Evolutionary conservation across 768 basidiomycete species (phyloP).

Genomic region (Rhodotorula sphaerocarpa): DNA sequence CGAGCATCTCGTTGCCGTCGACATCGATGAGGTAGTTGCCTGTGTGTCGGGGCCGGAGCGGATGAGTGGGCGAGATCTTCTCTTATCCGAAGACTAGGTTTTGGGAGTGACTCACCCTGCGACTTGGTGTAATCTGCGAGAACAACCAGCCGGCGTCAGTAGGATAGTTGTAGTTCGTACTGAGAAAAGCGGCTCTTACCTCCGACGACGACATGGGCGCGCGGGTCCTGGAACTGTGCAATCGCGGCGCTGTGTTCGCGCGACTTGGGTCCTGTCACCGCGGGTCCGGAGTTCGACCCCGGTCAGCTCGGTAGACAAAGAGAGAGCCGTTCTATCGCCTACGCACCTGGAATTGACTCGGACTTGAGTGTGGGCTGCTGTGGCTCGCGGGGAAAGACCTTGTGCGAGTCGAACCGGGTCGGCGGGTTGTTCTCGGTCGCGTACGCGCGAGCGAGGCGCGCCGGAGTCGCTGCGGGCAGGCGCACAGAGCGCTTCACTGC

Average conservation of each 20-base stretch:
- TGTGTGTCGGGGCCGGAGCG: slow-evolving; percentile 9
- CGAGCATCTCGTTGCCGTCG: slow-evolving; percentile 46
- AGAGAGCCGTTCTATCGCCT: too few species aligned
- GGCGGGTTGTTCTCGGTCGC: neutral
- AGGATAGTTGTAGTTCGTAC: too few species aligned
- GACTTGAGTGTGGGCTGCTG: slow-evolving; percentile 2
- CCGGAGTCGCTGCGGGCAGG: neutral
- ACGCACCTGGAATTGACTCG: slow-evolving; percentile 1
- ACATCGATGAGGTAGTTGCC: slow-evolving; percentile 47
- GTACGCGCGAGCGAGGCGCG: neutral
- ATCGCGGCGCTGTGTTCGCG: slow-evolving; percentile 13
- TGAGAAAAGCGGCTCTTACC: neutral
- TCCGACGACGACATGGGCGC: slow-evolving; percentile 41
- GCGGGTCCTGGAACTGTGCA: slow-evolving; percentile 39
- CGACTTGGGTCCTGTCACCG: neutral
- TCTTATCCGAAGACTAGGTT: too few species aligned
- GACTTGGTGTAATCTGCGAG: slow-evolving; percentile 6
- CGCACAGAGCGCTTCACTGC: neutral
- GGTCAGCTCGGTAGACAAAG: neutral
- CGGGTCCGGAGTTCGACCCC: too few species aligned
- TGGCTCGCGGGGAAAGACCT: slow-evolving; percentile 15
- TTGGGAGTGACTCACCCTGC: neutral
- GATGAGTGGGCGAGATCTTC: neutral
- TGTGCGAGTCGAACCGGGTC: slow-evolving; percentile 7
- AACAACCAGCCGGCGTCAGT: neutral